These are phyloP conservation scores for Amyloporia xantha DNA, from an alignment of 768 basidiomycete species.

Conservation along the genomic window DNA sequence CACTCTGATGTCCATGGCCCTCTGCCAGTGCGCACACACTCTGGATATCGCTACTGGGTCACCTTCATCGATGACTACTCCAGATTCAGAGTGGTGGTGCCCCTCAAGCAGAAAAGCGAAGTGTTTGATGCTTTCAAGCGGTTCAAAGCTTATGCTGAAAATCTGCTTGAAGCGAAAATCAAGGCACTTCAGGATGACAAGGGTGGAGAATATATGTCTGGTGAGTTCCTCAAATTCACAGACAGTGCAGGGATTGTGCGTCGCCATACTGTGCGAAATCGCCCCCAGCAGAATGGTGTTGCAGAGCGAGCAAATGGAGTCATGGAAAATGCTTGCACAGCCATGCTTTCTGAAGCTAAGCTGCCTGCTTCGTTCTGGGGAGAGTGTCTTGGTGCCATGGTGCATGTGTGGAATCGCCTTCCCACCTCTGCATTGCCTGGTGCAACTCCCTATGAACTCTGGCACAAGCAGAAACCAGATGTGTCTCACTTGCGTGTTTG, in stretches of 20 bases:
- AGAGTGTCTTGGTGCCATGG: conserved; percentile 7
- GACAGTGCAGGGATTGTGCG: conserved; percentile 15
- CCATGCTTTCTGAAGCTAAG: conserved; percentile 20
- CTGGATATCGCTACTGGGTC: conserved; percentile 6
- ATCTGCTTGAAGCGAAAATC: conserved; percentile 11
- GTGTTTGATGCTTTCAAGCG: conserved; percentile 20
- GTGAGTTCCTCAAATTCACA: conserved; percentile 10
- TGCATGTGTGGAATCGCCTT: conserved; percentile 14
- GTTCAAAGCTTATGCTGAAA: conserved; percentile 27
- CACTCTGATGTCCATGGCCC: conserved; percentile 22
- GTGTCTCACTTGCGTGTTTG: conserved; percentile 29
- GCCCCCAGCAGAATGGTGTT: conserved; percentile 39
- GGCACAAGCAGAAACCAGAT: conserved; percentile 19
- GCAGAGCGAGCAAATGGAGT: conserved; percentile 34
- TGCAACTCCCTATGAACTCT: conserved; percentile 22
- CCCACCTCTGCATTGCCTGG: conserved; percentile 15
- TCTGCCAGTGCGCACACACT: conserved; percentile 4
- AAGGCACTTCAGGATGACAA: conserved; percentile 18
- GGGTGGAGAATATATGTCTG: conserved; percentile 21
- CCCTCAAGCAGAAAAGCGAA: conserved; percentile 19
- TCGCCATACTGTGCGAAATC: conserved; percentile 15
- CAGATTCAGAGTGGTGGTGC: conserved; percentile 4
- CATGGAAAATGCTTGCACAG: conserved; percentile 25
- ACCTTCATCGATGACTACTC: conserved; percentile 9
- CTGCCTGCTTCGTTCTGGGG: conserved; percentile 8